Evolutionary conservation across 2,329 filamentous ascomycete genomes (phyloP).

Genomic region (Aureobasidium uvarum): DNA sequence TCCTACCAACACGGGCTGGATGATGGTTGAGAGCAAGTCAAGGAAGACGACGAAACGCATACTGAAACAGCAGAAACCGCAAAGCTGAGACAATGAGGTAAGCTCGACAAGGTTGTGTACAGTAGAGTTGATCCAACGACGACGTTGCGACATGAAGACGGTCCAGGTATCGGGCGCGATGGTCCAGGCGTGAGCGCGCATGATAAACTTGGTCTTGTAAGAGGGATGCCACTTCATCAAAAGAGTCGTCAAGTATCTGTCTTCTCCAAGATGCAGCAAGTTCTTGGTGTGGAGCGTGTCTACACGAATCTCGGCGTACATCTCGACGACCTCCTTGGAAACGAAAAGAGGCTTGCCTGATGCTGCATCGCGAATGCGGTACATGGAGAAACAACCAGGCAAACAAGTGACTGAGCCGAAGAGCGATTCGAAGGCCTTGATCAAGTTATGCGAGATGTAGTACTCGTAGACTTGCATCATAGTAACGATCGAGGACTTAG

Average conservation of each 20-base stretch:
- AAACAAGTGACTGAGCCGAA: constrained; percentile 97
- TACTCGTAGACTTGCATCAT: constrained; percentile 99
- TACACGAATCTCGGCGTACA: constrained; percentile 88
- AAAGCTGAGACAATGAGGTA: constrained; percentile 88
- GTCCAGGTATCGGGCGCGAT: constrained; percentile 92
- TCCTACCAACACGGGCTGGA: constrained; percentile 85
- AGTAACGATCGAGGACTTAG: constrained; percentile 88
- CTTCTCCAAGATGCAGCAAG: constrained; percentile 90
- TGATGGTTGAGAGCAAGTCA: constrained; percentile 85
- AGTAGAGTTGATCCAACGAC: constrained; percentile 99
- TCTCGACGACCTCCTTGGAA: constrained; percentile 83
- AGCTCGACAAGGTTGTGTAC: constrained; percentile 97
- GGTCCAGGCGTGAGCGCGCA: constrained; percentile 89
- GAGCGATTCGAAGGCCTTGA: constrained; percentile 94
- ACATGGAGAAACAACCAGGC: constrained; percentile 99
- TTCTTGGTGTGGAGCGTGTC: constrained; percentile 99
- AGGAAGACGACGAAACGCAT: constrained; percentile 98
- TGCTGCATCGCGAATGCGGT: constrained; percentile 90
- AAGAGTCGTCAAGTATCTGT: constrained; percentile 93
- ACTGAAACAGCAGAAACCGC: constrained; percentile 99
- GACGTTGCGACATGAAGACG: constrained; percentile 96
- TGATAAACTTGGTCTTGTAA: constrained; percentile 99
- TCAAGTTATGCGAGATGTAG: constrained; percentile 96
- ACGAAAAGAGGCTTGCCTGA: constrained; percentile 95
- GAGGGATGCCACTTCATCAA: constrained; percentile 87